Conservation (phyloP, 2,329 filamentous ascomycete genomes). For the Xylaria sp. region DNA sequence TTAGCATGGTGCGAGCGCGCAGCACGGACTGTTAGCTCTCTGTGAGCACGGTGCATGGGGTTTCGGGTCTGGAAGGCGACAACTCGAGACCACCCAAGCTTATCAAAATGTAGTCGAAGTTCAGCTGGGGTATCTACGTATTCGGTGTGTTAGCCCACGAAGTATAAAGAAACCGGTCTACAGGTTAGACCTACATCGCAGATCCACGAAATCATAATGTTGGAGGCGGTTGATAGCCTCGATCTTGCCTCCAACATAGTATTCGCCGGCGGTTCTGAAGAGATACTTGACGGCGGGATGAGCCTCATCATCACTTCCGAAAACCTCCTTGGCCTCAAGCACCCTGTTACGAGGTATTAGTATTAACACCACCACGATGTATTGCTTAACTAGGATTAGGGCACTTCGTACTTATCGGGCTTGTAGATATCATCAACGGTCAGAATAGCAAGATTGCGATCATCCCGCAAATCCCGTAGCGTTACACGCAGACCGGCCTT, state of each 20-base stretch:
- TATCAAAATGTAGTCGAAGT: slow-evolving; percentile 96
- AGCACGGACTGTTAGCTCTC: slow-evolving; percentile 96
- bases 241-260: slow-evolving; percentile 95
- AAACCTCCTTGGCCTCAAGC: slow-evolving; percentile 93
- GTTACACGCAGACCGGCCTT: slow-evolving; percentile 85
- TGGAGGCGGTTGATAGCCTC: slow-evolving; percentile 94
- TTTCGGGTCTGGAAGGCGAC: slow-evolving; percentile 99
- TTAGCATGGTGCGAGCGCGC: slow-evolving; percentile 97
- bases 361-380: slow-evolving; percentile 63
- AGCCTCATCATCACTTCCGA: slow-evolving; percentile 88
- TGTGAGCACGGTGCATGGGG: slow-evolving; percentile 98
- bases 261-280: slow-evolving; percentile 81
- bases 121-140: slow-evolving; percentile 86
- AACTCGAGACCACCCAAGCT: slow-evolving; percentile 97
- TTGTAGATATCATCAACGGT: slow-evolving; percentile 95
- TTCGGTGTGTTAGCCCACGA: slow-evolving; percentile 34
- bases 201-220: slow-evolving; percentile 98
- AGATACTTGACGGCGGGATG: slow-evolving; percentile 96
- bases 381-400: slow-evolving; percentile 48
- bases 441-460: slow-evolving; percentile 94
- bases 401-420: slow-evolving; percentile 83
- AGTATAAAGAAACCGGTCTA: not conserved
- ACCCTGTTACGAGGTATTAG: slow-evolving; percentile 62
- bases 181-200: slow-evolving; percentile 75
- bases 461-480: slow-evolving; percentile 94